These are phyloP conservation scores for Bryoerythrophyllum caledonicum DNA, from an alignment of 225 moss, liverwort and hornwort genomes.

Conservation along the genomic window DNA sequence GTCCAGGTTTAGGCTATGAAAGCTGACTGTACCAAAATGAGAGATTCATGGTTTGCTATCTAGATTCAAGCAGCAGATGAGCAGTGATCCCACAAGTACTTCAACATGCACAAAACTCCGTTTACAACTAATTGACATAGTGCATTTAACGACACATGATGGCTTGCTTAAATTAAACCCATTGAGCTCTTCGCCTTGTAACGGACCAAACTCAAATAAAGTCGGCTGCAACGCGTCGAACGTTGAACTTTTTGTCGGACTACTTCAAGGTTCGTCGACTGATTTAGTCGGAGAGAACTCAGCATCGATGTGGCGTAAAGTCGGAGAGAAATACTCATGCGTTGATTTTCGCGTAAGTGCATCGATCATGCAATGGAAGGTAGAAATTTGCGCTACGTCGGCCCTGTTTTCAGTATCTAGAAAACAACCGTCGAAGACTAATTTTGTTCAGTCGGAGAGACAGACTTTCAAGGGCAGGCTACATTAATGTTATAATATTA, in stretches of 20 bases:
- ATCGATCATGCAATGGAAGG: neutral
- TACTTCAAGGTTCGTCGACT: neutral
- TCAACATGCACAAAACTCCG: neutral
- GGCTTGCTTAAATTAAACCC: neutral
- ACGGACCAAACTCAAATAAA: too few species aligned
- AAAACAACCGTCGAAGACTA: neutral
- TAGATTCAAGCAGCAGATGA: neutral
- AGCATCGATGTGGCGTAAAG: neutral
- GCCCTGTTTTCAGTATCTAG: neutral
- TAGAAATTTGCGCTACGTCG: neutral
- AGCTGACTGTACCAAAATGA: neutral
- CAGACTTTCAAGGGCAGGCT: neutral
- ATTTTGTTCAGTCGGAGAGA: neutral
- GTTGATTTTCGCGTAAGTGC: neutral
- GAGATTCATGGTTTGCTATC: neutral
- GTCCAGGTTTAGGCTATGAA: too few species aligned
- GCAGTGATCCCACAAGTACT: neutral
- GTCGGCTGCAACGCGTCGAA: neutral
- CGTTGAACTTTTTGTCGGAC: neutral
- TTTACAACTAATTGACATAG: neutral
- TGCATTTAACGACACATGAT: neutral
- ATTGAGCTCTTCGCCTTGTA: too few species aligned
- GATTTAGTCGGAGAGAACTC: neutral
- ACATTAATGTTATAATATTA: neutral
- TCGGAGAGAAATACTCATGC: neutral